phyloP scores from a whole-genome alignment of 371 early-diverging fungal genomes.

The Mucor saturninus region DNA sequence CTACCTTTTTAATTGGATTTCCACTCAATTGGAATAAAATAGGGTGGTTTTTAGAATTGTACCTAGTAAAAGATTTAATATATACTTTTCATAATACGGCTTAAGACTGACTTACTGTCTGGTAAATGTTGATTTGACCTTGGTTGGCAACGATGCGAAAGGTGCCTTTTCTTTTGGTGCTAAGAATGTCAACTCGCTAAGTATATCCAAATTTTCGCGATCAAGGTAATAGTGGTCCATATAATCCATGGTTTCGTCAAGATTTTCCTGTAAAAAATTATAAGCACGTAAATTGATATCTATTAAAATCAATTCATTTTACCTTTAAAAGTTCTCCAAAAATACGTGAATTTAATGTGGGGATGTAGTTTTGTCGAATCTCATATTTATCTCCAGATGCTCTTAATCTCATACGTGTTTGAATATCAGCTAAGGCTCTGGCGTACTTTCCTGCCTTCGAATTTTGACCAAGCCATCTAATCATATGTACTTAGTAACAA shows the following conservation, averaged over 20 bases:
- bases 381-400: slow-evolving; percentile 87
- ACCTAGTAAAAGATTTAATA: slow-evolving; percentile 46
- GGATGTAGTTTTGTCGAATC: slow-evolving; percentile 84
- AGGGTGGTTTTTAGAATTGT: slow-evolving; percentile 79
- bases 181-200: slow-evolving; percentile 68
- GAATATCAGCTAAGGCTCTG: slow-evolving; percentile 81
- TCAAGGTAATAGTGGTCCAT: slow-evolving; percentile 93
- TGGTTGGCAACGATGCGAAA: slow-evolving; percentile 66
- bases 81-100: too few relatives aligned
- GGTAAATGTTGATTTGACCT: slow-evolving; percentile 85
- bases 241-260: slow-evolving; percentile 73
- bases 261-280: slow-evolving; percentile 54
- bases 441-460: slow-evolving; percentile 80
- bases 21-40: slow-evolving; percentile 62
- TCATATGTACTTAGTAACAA: background rate
- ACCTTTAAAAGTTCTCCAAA: slow-evolving; percentile 67
- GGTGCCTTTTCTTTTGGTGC: slow-evolving; percentile 48
- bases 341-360: slow-evolving; percentile 70
- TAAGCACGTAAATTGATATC: background rate
- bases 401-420: slow-evolving; percentile 80
- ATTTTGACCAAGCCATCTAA: slow-evolving; percentile 93
- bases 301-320: slow-evolving; percentile 1
- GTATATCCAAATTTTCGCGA: slow-evolving; percentile 86
- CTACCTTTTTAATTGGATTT: slow-evolving; percentile 40
- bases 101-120: slow-evolving; percentile 54